Percentiles rank a stretch among this genome's conserved stretches.
Conservation (phyloP, 805 yeast species). For the Yamadazyma insecticola region DNA sequence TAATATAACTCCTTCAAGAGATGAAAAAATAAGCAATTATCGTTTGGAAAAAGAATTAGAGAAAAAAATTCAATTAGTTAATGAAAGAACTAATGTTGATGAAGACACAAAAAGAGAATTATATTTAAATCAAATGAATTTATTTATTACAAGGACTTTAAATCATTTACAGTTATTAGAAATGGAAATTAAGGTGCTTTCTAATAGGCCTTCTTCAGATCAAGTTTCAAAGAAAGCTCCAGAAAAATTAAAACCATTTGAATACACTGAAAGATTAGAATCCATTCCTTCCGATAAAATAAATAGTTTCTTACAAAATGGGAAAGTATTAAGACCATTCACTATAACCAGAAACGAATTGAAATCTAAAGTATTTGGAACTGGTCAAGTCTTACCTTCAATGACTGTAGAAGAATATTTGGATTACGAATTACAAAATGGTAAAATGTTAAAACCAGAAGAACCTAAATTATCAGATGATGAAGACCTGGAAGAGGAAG, state of each 20-base stretch:
- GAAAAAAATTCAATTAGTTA: slow-evolving; percentile 6
- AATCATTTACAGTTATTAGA: slow-evolving; percentile 51
- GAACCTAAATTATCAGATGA: slow-evolving; percentile 34
- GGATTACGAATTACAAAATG: slow-evolving; percentile 79
- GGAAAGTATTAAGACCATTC: slow-evolving; percentile 81
- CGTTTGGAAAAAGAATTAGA: slow-evolving; percentile 55
- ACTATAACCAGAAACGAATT: slow-evolving; percentile 64
- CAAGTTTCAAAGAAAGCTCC: slow-evolving; percentile 1
- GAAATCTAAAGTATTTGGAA: slow-evolving; percentile 69
- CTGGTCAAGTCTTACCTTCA: slow-evolving; percentile 90
- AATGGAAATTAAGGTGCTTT: slow-evolving; percentile 66
- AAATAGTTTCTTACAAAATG: slow-evolving; percentile 53
- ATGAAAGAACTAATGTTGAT: slow-evolving; percentile 35
- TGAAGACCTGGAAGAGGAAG: slow-evolving; percentile 52
- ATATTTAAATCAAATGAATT: slow-evolving; percentile 50
- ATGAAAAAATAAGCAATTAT: slow-evolving; percentile 67
- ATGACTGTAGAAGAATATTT: slow-evolving; percentile 91
- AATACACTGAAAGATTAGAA: slow-evolving; percentile 66
- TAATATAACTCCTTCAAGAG: no score
- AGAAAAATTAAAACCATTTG: slow-evolving; percentile 11
- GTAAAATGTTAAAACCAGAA: slow-evolving; percentile 60
- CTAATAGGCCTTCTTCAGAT: slow-evolving; percentile 29
- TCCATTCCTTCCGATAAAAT: slow-evolving; percentile 29
- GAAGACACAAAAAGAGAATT: slow-evolving; percentile 62
- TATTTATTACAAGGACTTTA: slow-evolving; percentile 51